Percentiles rank a stretch among this genome's conserved stretches.
Evolutionary conservation across 192 early-diverging fungal species (phyloP).

Genomic region (Piromyces sp.): DNA sequence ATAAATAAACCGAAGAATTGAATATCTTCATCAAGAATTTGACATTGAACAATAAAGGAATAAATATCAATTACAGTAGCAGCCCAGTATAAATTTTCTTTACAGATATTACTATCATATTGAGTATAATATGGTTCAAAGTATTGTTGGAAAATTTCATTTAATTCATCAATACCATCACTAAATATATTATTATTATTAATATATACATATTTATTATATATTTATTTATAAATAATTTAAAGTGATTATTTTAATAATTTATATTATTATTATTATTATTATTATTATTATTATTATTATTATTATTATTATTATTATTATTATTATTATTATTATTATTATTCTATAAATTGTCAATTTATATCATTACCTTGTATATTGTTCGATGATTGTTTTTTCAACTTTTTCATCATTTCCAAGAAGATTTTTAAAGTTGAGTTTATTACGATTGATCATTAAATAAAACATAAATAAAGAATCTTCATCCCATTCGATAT

Average conservation of each 20-base stretch:
- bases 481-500: not conserved
- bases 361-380: not conserved
- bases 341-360: not conserved
- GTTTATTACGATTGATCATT: not conserved
- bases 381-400: not conserved
- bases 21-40: not conserved
- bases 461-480: not conserved
- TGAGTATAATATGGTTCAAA: not conserved
- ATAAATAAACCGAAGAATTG: not conserved
- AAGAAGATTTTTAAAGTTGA: not conserved
- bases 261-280: too few species aligned
- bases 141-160: not conserved
- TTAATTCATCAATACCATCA: not conserved
- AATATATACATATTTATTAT: too few species aligned
- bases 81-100: not conserved
- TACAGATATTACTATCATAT: not conserved
- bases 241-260: too few species aligned
- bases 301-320: too few species aligned
- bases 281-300: too few species aligned
- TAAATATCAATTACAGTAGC: not conserved
- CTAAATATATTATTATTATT: not conserved
- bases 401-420: not conserved
- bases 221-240: too few species aligned
- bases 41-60: not conserved
- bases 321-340: too few species aligned